Evolutionary conservation across 192 early-diverging fungal species (phyloP), one percentile per base, ranked within the genome.

Genomic region (Umbelopsis vinacea): DNA sequence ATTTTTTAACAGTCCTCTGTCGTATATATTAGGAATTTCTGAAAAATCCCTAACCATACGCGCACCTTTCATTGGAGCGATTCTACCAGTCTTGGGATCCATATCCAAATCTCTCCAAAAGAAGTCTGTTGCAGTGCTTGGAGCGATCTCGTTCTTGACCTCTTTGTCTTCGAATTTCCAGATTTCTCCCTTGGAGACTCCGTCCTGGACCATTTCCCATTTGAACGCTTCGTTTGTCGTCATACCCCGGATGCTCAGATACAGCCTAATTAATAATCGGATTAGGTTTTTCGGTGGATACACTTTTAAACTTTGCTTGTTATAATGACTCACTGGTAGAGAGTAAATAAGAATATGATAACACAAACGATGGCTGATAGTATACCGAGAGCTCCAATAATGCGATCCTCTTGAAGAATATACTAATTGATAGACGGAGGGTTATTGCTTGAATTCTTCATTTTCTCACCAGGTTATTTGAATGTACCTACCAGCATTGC

Each of bases 211-310:
- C 17, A 79, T 71, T 48, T 85, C 84, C 86, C 86, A 85, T 73
- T 87, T 87, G 70, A 85, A 85, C 6, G 84, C 75, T 46, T 87
- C 86, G 52, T 87, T 87, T 2, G 86, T 81, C 15, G 86, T 87
- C 22, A 84, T 75, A 35, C 84, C 84, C 8, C 74, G 73, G 3
- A 73, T 74, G 22, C 81, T 70, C 48, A 87, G 70, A 73, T 83
- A 82, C 2, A 87, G 24, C 68, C 77, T 79, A 71, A 29, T 14
- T 35, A 71, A 17, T 33, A 73, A 66, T 48, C 70, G 14, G 43
- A 14, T 66, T 45, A 53, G 24, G 26, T 5, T 17, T 26, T 22
- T 26, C 9, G 2, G 6, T 43, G 11, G 8, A 12, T 11, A 12
- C n/a, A n/a, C 6, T 12, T 1, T 6, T 43, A 43, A 43, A 43